Evolutionary conservation across 1,284 basidiomycete genomes (phyloP).

Genomic region (Sporisorium reilianum): DNA sequence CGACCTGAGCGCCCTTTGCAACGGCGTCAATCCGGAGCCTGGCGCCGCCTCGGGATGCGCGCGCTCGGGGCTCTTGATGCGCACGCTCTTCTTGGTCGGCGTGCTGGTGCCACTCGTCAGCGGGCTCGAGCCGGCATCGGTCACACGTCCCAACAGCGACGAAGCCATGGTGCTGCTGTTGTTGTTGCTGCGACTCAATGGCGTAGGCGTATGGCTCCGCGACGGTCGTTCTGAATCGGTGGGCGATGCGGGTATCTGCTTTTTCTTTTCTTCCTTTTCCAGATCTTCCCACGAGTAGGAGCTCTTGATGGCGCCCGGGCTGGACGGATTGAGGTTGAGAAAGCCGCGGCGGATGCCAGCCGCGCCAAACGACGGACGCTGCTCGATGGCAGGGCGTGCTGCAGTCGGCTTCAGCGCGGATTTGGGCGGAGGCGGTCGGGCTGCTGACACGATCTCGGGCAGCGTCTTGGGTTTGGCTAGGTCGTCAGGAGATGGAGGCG

Average conservation of each 20-base stretch:
- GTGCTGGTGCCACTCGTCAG: constrained; percentile 45
- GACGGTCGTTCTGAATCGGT: constrained; percentile 23
- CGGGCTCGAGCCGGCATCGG: constrained; percentile 27
- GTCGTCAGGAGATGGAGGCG: constrained; percentile 41
- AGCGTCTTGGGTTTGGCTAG: constrained; percentile 10
- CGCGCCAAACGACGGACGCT: constrained; percentile 43
- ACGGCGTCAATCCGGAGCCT: constrained; percentile 23
- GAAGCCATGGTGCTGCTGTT: constrained; percentile 6
- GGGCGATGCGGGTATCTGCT: neutral
- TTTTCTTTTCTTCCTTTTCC: constrained; percentile 28
- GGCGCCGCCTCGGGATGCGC: constrained; percentile 33
- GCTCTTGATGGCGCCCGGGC: constrained; percentile 53
- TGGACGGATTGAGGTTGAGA: constrained; percentile 55
- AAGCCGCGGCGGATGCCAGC: constrained; percentile 54
- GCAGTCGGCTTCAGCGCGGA: constrained; percentile 40
- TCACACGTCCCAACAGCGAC: constrained; percentile 15
- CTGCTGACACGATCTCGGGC: constrained; percentile 46
- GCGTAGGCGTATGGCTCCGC: constrained; percentile 36
- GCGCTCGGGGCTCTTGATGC: constrained; percentile 48
- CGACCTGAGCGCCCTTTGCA: constrained; percentile 38
- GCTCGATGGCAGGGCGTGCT: constrained; percentile 23
- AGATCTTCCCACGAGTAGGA: constrained; percentile 51
- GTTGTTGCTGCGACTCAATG: constrained; percentile 18
- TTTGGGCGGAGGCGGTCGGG: constrained; percentile 45
- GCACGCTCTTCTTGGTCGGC: constrained; percentile 47